A percentile compares a stretch with the other conserved stretches of the same genome.
Evolutionary conservation across 2,329 filamentous ascomycete species (phyloP).

Genomic region (Fusarium pseudocircinatum): DNA sequence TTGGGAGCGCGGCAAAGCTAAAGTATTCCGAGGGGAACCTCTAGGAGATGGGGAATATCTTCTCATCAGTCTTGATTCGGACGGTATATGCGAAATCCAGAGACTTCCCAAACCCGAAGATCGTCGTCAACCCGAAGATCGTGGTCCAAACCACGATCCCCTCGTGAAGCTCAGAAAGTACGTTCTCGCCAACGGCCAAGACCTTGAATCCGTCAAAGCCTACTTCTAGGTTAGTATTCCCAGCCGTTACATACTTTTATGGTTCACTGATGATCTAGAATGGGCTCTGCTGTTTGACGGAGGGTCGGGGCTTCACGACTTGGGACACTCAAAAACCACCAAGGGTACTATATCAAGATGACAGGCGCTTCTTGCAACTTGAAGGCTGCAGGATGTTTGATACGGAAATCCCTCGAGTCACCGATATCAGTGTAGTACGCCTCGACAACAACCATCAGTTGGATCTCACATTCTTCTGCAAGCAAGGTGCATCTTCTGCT

Average conservation of each 20-base stretch:
- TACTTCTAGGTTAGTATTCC: background rate
- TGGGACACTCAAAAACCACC: background rate
- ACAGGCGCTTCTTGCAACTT: background rate
- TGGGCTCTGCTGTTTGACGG: background rate
- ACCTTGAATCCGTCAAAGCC: background rate
- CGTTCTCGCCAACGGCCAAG: background rate
- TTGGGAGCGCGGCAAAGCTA: background rate
- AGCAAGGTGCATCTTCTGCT: background rate
- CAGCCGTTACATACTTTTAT: rapidly evolving
- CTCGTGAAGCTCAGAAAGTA: background rate
- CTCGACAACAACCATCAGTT: background rate
- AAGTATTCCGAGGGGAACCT: no score
- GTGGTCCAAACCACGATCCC: no score
- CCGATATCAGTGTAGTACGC: background rate
- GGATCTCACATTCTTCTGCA: background rate
- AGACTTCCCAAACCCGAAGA: background rate
- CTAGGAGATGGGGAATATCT: rapidly evolving
- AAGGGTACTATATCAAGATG: background rate
- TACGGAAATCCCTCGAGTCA: background rate
- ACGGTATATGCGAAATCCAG: background rate
- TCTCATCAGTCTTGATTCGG: background rate
- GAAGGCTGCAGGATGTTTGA: background rate
- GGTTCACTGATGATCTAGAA: background rate
- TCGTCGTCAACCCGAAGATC: no score
- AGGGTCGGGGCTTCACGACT: background rate